phyloP scores from a whole-genome alignment of 768 basidiomycete genomes.

The Serendipita vermifera region DNA sequence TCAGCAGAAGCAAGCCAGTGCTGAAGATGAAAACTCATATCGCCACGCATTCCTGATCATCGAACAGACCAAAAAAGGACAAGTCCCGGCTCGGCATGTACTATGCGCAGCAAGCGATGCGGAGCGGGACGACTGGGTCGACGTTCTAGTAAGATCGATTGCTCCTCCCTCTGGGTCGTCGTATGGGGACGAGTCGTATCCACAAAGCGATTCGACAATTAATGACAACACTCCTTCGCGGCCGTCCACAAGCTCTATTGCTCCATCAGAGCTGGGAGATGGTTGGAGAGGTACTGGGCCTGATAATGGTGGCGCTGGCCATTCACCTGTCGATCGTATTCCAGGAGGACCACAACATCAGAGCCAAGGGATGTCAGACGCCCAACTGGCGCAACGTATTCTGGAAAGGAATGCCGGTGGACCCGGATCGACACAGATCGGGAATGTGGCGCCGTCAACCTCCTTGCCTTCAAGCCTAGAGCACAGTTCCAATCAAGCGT shows the following conservation, averaged over 20 bases:
- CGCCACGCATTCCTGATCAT: conserved; percentile 96
- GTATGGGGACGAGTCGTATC: neutral
- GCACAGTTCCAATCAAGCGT: neutral
- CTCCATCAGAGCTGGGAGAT: neutral
- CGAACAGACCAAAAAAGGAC: conserved; percentile 63
- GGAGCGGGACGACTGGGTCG: conserved; percentile 91
- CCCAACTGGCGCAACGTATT: neutral
- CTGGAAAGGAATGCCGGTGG: neutral
- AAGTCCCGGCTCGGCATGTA: conserved; percentile 70
- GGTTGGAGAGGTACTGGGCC: neutral
- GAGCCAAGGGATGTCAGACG: neutral
- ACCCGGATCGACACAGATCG: neutral
- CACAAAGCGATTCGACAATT: neutral
- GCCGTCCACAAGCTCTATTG: conserved; percentile 1
- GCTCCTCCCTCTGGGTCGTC: neutral
- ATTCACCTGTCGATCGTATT: neutral
- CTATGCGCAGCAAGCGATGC: conserved; percentile 92
- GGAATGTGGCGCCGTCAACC: neutral
- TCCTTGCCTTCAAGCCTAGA: neutral
- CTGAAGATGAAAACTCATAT: conserved; percentile 84
- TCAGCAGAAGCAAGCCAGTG: conserved; percentile 56
- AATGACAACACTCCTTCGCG: neutral
- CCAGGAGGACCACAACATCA: neutral
- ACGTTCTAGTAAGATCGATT: conserved; percentile 80
- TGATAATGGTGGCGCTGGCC: neutral